Evolutionary conservation across 768 basidiomycete genomes (phyloP), one percentile per base, ranked within the genome.

Genomic region (Rhizopogon rudus): DNA sequence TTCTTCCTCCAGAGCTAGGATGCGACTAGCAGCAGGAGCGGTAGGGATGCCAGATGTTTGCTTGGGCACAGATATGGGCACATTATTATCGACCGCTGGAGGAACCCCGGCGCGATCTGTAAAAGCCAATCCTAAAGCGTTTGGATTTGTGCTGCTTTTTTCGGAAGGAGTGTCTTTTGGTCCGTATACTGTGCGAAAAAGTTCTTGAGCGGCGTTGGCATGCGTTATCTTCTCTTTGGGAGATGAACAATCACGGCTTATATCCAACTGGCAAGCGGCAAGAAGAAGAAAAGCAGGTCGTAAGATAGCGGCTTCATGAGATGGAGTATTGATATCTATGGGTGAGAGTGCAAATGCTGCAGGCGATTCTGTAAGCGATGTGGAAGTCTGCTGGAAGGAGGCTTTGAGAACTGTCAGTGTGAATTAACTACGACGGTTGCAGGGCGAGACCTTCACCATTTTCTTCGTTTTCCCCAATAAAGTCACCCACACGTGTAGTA

Each of bases 251-350:
- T 66, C 67, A 13, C 70, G 66, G 20, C 68, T 71, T 41, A 69
- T 62, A 50, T 69, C 68, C 53, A 71, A 29, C 43, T 69, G 68
- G 56, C 68, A 69, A 2, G 68, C 68, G n/a, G 70, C 68, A 10
- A 69, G 51, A 48, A 71, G 58, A 48, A 69, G 55, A 61, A 62
- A 53, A 2, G 66, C 68, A 13, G 68, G 68, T 40, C 68, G 68
- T 43, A 66, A 53, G 8, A 55, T 57, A 10, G 67, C 45, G 14
- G 50, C 42, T 46, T 52, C 57, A 12, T 55, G 59, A 39, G 45
- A 62, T 16, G 63, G 22, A 41, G 37, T 25, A 12, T 55, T 44
- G 29, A 42, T 41, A 7, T 64, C 58, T 13, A 44, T 25, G 37
- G 50, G 12, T 52, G 57, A 61, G 28, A 50, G 31, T 43, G 46